These are phyloP conservation scores for Aspergillus glaucus DNA, from an alignment of 2,329 filamentous ascomycete genomes.

Conservation along the genomic window DNA sequence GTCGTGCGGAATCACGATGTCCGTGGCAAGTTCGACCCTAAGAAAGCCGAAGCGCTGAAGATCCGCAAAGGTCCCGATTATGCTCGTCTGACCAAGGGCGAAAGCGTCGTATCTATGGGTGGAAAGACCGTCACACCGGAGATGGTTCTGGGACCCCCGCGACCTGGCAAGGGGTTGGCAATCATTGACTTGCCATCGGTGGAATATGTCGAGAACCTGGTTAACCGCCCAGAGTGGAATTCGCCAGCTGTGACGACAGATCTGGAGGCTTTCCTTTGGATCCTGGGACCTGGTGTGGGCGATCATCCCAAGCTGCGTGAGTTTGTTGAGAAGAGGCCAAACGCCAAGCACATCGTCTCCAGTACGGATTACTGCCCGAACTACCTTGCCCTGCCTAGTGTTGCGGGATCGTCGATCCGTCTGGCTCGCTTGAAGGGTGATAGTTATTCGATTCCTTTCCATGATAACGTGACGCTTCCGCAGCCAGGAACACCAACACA, in stretches of 20 bases:
- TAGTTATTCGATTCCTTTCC: conserved; percentile 64
- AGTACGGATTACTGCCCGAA: conserved; percentile 70
- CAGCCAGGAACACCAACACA: conserved; percentile 25
- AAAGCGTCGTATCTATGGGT: conserved; percentile 56
- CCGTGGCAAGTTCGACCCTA: conserved; percentile 71
- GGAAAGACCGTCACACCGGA: conserved; percentile 71
- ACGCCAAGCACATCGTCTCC: conserved; percentile 70
- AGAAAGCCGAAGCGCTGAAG: conserved; percentile 58
- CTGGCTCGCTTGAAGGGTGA: conserved; percentile 66
- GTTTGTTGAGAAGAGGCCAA: conserved; percentile 60
- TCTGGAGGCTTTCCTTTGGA: conserved; percentile 70
- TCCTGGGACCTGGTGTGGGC: conserved; percentile 63
- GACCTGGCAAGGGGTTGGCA: conserved; percentile 66
- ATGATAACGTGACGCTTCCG: conserved; percentile 50
- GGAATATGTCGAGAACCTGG: conserved; percentile 63
- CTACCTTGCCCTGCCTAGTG: conserved; percentile 62
- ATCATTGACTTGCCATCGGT: conserved; percentile 70
- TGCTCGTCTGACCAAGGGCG: conserved; percentile 55
- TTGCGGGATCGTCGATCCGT: conserved; percentile 60
- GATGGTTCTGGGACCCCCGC: conserved; percentile 69
- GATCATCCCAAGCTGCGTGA: conserved; percentile 56
- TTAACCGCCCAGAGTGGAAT: conserved; percentile 67
- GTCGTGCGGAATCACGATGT: conserved; percentile 70
- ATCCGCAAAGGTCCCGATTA: conserved; percentile 57
- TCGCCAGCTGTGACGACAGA: conserved; percentile 59